These are phyloP conservation scores for Candida smagusa DNA, from an alignment of 1,139 yeast genomes.

Conservation along the genomic window DNA sequence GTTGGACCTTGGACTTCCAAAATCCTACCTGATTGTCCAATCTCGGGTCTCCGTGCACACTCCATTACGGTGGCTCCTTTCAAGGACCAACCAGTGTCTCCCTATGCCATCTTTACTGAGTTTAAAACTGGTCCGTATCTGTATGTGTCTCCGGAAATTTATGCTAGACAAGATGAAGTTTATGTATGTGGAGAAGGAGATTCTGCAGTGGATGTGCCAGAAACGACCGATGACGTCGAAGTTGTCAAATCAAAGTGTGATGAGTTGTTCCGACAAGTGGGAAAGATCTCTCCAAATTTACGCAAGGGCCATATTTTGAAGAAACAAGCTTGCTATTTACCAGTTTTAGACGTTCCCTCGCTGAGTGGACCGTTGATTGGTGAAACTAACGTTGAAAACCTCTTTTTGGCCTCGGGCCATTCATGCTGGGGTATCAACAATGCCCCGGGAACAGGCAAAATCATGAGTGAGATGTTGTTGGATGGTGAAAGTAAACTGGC, in stretches of 20 bases:
- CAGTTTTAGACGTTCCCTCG: conserved; percentile 89
- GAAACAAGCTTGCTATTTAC: conserved; percentile 93
- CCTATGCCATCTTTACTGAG: conserved; percentile 94
- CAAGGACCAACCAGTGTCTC: conserved; percentile 66
- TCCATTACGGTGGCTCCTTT: conserved; percentile 88
- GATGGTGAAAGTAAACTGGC: conserved; percentile 85
- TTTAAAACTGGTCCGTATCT: conserved; percentile 62
- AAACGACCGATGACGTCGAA: conserved; percentile 89
- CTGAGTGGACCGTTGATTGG: conserved; percentile 93
- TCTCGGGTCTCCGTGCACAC: conserved; percentile 89
- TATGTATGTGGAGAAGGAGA: conserved; percentile 98
- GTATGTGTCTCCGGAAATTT: conserved; percentile 86
- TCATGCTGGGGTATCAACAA: conserved; percentile 99
- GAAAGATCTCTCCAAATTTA: conserved; percentile 70
- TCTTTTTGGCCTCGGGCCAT: conserved; percentile 87
- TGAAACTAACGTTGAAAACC: conserved; percentile 77
- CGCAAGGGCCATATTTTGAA: conserved; percentile 73
- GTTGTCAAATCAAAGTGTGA: conserved; percentile 88
- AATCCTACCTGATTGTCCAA: conserved; percentile 86
- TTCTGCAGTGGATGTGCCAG: conserved; percentile 85
- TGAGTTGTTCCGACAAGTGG: conserved; percentile 77
- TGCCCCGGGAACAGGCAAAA: conserved; percentile 94
- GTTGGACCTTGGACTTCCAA: conserved; percentile 98
- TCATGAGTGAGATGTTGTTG: conserved; percentile 80
- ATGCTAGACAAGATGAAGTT: conserved; percentile 93